Percentiles rank a stretch among this genome's conserved stretches.
These are phyloP conservation scores for Trametes cubensis DNA, from an alignment of 768 basidiomycete species.

Conservation along the genomic window DNA sequence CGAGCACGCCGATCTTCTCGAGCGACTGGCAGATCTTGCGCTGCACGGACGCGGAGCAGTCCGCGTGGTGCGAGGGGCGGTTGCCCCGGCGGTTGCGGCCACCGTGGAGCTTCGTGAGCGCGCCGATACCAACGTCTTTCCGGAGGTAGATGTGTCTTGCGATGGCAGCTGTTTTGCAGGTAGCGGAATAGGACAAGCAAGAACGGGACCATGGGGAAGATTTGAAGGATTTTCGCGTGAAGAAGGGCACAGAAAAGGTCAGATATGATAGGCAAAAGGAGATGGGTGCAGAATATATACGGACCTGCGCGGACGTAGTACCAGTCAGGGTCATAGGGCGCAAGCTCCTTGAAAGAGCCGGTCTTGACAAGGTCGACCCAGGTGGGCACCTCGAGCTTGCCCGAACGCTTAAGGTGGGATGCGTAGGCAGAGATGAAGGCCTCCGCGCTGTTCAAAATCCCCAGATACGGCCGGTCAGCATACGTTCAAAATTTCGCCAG, in stretches of 20 bases:
- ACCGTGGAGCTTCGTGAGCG: conserved; percentile 94
- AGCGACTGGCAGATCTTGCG: conserved; percentile 95
- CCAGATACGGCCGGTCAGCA: conserved; percentile 20
- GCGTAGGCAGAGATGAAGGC: conserved; percentile 93
- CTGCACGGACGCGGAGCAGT: conserved; percentile 86
- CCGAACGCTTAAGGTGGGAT: conserved; percentile 95
- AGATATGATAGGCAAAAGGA: not conserved
- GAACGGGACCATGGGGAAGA: too few species aligned
- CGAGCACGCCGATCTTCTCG: conserved; percentile 98
- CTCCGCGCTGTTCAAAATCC: conserved; percentile 65
- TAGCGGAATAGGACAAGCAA: too few species aligned
- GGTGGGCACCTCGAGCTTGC: conserved; percentile 98
- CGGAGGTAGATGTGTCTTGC: conserved; percentile 99
- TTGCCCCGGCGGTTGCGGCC: conserved; percentile 94
- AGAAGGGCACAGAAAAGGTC: not conserved
- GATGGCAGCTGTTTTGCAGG: conserved; percentile 68
- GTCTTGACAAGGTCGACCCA: conserved; percentile 99
- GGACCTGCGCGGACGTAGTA: conserved; percentile 97
- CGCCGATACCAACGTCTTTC: conserved; percentile 94
- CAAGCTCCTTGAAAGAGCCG: conserved; percentile 95
- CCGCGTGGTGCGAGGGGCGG: conserved; percentile 93
- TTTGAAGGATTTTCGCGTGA: not conserved
- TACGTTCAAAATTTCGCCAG: conserved; percentile 15
- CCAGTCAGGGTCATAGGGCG: conserved; percentile 99
- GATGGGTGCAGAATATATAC: conserved; percentile 33